Evolutionary conservation across 805 yeast species (phyloP).

Genomic region (Starmerella bombi): DNA sequence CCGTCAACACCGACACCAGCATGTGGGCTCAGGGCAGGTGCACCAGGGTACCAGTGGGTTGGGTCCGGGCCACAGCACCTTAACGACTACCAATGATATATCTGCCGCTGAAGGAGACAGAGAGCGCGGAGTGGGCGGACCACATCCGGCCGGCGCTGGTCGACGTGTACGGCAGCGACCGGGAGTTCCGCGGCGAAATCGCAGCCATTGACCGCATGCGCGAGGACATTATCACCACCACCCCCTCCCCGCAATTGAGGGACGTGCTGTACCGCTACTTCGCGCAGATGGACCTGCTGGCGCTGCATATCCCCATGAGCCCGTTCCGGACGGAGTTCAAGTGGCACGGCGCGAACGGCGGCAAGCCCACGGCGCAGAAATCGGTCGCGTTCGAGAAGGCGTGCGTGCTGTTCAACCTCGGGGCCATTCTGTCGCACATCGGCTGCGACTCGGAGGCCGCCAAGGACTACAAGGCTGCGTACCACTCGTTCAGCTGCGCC

Average conservation of each 20-base stretch:
- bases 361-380: conserved; percentile 42
- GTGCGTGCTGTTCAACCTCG: conserved; percentile 65
- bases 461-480: conserved; percentile 43
- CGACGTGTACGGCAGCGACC: conserved; percentile 48
- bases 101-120: conserved; percentile 39
- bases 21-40: too few relatives aligned
- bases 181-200: conserved; percentile 47
- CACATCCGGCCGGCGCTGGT: conserved; percentile 47
- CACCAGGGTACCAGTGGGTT: too few relatives aligned
- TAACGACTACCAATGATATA: too few relatives aligned
- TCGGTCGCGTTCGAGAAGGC: conserved; percentile 88
- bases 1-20: too few relatives aligned
- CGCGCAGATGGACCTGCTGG: conserved; percentile 68
- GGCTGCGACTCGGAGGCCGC: conserved; percentile 23
- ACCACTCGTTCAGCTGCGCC: conserved; percentile 53
- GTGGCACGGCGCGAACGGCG: conserved; percentile 65
- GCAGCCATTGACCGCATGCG: conserved; percentile 44
- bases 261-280: conserved; percentile 55
- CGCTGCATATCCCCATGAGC: conserved; percentile 54
- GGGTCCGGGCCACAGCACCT: too few relatives aligned
- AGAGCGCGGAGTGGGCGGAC: conserved; percentile 50
- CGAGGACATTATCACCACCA: conserved; percentile 40
- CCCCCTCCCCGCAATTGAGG: conserved; percentile 34
- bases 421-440: conserved; percentile 42
- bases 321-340: conserved; percentile 41